A percentile compares a stretch with the other conserved stretches of the same genome.
phyloP scores from a whole-genome alignment of 345 rosid genomes.

The Eucalyptus shirleyi region DNA sequence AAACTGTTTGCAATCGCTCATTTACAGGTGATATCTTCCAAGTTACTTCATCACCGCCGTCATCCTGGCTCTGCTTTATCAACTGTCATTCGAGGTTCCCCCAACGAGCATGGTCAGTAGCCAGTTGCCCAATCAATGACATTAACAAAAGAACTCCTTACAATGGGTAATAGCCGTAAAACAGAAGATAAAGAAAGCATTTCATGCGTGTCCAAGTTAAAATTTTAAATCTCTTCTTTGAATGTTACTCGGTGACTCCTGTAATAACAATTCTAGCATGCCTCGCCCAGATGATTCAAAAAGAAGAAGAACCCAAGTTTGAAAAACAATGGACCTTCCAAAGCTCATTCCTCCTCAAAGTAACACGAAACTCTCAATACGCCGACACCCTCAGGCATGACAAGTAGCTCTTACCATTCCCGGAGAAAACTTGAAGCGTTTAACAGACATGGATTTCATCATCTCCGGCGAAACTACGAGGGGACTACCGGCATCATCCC shows the following conservation, averaged over 20 bases:
- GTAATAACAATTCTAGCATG: not conserved
- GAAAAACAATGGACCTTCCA: not conserved
- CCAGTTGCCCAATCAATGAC: not conserved
- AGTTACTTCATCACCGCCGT: constrained; percentile 67
- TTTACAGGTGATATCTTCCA: constrained; percentile 97
- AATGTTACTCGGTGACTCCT: not conserved
- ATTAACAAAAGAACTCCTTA: not conserved
- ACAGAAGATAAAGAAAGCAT: not conserved
- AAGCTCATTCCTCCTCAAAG: not conserved
- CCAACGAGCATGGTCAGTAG: not conserved
- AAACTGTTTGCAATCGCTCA: constrained; percentile 59
- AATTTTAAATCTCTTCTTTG: not conserved
- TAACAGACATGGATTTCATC: constrained; percentile 31
- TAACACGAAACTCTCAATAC: not conserved
- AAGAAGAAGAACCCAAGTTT: not conserved
- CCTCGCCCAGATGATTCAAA: not conserved
- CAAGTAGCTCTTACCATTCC: constrained; percentile 42
- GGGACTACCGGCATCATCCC: not conserved
- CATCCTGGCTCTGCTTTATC: constrained; percentile 93
- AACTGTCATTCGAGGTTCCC: constrained; percentile 16
- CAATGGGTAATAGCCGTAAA: not conserved
- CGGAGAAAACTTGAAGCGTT: constrained; percentile 81
- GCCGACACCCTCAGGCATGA: not conserved
- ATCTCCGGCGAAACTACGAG: constrained; percentile 39
- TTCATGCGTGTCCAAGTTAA: not conserved